These are phyloP conservation scores for Elongisporangium undulatum DNA, from an alignment of 352 stramenopile genomes.

Conservation along the genomic window DNA sequence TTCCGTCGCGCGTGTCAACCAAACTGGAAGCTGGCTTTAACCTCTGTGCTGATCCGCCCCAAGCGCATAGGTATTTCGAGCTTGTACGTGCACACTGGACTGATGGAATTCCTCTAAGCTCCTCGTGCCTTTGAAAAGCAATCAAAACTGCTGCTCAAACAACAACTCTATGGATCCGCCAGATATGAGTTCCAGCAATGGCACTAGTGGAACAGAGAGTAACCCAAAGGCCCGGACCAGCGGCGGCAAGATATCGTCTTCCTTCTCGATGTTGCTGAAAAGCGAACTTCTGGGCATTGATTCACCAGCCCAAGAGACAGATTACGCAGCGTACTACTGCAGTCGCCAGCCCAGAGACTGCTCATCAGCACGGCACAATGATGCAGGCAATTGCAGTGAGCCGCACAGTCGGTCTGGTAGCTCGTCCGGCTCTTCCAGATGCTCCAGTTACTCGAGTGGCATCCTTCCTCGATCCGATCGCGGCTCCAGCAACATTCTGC, in stretches of 20 bases:
- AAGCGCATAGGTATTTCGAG: neutral
- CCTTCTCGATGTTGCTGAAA: slow-evolving; percentile 77
- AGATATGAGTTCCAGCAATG: neutral
- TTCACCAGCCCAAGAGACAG: slow-evolving; percentile 17
- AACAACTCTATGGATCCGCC: neutral
- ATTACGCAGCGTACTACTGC: slow-evolving; percentile 22
- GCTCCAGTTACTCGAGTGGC: slow-evolving; percentile 22
- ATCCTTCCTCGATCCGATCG: slow-evolving; percentile 18
- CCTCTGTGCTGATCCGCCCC: slow-evolving; percentile 42
- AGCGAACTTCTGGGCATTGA: slow-evolving; percentile 71
- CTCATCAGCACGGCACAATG: slow-evolving; percentile 12
- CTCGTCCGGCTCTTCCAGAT: slow-evolving; percentile 16
- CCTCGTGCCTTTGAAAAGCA: slow-evolving; percentile 2
- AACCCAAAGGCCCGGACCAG: slow-evolving; percentile 13
- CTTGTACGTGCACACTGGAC: neutral
- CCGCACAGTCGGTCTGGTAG: neutral
- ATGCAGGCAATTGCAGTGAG: slow-evolving; percentile 2
- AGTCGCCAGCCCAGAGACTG: slow-evolving; percentile 11
- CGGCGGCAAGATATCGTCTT: slow-evolving; percentile 15
- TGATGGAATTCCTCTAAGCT: neutral
- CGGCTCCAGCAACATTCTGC: slow-evolving; percentile 62
- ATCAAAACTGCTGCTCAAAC: slow-evolving; percentile 2
- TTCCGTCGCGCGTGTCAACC: slow-evolving; percentile 65
- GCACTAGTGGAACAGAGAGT: neutral
- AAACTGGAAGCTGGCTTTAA: slow-evolving; percentile 76